These are phyloP conservation scores for Knufia fluminis DNA, from an alignment of 2,329 filamentous ascomycete genomes.

Conservation along the genomic window DNA sequence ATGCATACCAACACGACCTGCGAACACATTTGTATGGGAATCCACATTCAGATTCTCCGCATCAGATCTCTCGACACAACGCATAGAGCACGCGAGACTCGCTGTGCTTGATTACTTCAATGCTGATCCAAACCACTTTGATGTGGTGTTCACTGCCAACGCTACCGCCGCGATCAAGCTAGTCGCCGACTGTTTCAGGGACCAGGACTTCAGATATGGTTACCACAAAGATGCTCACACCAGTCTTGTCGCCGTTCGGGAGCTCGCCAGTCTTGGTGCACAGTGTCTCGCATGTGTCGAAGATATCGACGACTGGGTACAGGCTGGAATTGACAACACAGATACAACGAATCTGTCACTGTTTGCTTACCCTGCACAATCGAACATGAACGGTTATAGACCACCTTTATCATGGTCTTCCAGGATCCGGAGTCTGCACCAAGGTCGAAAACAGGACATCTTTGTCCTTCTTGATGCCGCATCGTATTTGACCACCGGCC, in stretches of 20 bases:
- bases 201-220: constrained; percentile 64
- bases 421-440: constrained; percentile 13
- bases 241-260: constrained; percentile 70
- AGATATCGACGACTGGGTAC: constrained; percentile 58
- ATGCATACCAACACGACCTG: constrained; percentile 67
- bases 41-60: constrained; percentile 78
- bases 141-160: constrained; percentile 83
- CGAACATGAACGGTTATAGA: constrained; percentile 59
- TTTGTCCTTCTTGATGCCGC: constrained; percentile 55
- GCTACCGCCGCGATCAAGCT: constrained; percentile 88
- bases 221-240: constrained; percentile 82
- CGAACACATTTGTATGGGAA: constrained; percentile 74
- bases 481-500: constrained; percentile 54
- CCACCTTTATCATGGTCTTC: constrained; percentile 47
- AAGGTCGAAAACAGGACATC: constrained; percentile 13
- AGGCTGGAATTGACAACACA: neutral
- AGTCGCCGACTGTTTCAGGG: constrained; percentile 65
- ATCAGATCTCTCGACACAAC: constrained; percentile 63
- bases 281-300: constrained; percentile 56
- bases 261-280: constrained; percentile 56
- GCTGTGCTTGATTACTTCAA: constrained; percentile 66
- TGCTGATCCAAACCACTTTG: constrained; percentile 70
- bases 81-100: constrained; percentile 66
- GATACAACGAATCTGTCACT: constrained; percentile 29
- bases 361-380: constrained; percentile 61